Evolutionary conservation across 2,329 filamentous ascomycete genomes (phyloP).

Genomic region (Nigrospora oryzae): DNA sequence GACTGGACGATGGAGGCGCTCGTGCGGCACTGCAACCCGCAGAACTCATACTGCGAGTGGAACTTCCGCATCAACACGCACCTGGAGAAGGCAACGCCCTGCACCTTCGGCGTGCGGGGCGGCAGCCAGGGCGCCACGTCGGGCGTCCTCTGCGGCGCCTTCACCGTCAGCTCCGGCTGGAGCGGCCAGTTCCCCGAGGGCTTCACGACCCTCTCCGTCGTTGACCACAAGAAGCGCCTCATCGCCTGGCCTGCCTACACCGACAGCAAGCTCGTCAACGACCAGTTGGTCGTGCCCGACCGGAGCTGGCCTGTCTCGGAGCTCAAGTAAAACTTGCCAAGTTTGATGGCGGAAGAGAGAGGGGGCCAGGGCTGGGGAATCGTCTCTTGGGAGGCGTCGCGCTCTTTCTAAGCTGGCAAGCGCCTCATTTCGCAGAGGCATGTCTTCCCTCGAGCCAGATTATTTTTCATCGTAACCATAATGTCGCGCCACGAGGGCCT

Average conservation of each 20-base stretch:
- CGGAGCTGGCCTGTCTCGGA: slow-evolving; percentile 11
- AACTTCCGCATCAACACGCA: slow-evolving; percentile 29
- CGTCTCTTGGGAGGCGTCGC: too few species aligned
- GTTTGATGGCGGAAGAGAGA: background rate
- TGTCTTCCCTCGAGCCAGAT: too few species aligned
- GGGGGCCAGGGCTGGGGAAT: too few species aligned
- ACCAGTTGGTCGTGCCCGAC: slow-evolving; percentile 2
- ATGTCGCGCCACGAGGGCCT: too few species aligned
- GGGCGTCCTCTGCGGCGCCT: slow-evolving; percentile 33
- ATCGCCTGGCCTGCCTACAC: slow-evolving; percentile 47
- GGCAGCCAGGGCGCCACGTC: slow-evolving; percentile 24
- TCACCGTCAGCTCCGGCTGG: slow-evolving; percentile 45
- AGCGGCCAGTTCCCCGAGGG: slow-evolving; percentile 47
- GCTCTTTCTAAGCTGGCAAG: too few species aligned
- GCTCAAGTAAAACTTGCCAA: background rate
- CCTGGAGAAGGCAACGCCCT: slow-evolving; percentile 19
- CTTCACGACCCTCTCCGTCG: slow-evolving; percentile 46
- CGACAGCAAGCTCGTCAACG: slow-evolving; percentile 28
- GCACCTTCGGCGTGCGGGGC: slow-evolving; percentile 26
- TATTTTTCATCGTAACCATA: too few species aligned
- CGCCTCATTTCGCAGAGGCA: too few species aligned
- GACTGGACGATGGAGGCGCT: slow-evolving; percentile 31
- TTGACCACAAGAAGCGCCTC: slow-evolving; percentile 30
- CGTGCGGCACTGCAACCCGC: slow-evolving; percentile 26
- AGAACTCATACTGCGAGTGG: slow-evolving; percentile 29